Percentiles rank a stretch among this genome's conserved stretches.
Conservation (phyloP, 1,139 yeast genomes). For the Starmera stellimalicola region DNA sequence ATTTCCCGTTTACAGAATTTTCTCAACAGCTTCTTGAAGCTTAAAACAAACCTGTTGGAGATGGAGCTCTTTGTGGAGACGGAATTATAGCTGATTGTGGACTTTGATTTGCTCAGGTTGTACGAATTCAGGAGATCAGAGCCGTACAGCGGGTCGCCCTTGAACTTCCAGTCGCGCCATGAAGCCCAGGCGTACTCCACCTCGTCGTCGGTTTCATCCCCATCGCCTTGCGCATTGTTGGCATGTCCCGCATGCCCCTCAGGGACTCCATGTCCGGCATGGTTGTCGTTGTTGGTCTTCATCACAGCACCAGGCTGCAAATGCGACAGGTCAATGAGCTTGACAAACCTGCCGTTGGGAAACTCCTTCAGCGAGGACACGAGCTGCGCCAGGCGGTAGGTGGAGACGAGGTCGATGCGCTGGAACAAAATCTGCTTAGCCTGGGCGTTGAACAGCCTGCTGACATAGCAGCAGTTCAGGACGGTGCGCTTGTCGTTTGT, state of each 20-base stretch:
- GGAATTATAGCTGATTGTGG: constrained; percentile 13
- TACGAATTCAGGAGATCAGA: constrained; percentile 24
- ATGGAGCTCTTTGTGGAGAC: constrained; percentile 4
- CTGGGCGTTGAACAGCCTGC: constrained; percentile 39
- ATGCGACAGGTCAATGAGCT: constrained; percentile 46
- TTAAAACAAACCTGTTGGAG: not conserved
- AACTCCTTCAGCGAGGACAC: constrained; percentile 52
- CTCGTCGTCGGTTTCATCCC: constrained; percentile 16
- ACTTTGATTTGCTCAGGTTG: constrained; percentile 18
- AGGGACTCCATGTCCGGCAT: too few species aligned
- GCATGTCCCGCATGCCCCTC: too few species aligned
- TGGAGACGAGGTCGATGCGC: constrained; percentile 48
- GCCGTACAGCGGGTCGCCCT: constrained; percentile 59
- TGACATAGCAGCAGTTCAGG: constrained; percentile 39
- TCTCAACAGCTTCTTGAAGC: not conserved
- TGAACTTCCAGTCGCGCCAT: constrained; percentile 85
- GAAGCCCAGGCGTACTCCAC: constrained; percentile 43
- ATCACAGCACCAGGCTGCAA: constrained; percentile 35
- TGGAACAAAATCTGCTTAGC: constrained; percentile 47
- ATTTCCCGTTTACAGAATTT: too few species aligned
- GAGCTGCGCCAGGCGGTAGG: constrained; percentile 72
- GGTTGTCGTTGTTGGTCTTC: constrained; percentile 10
- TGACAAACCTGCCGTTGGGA: constrained; percentile 48
- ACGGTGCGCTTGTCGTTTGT: constrained; percentile 23
- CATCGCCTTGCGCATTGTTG: constrained; percentile 4